Evolutionary conservation across 371 early-diverging fungal species (phyloP), one percentile per base, ranked within the genome.

Genomic region (Phascolomyces articulosus): DNA sequence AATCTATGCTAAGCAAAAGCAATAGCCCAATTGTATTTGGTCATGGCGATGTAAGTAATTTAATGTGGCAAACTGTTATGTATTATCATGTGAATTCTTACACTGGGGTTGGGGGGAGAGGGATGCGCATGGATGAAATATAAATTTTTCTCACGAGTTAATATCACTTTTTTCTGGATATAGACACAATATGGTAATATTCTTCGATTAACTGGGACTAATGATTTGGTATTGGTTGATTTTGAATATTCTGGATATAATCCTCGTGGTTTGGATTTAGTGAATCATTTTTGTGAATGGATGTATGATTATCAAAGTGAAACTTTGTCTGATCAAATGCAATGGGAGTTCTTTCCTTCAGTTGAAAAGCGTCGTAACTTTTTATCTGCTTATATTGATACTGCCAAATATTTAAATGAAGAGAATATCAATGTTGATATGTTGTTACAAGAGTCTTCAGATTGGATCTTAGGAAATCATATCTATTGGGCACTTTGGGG

Each of bases 251-350:
- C 95, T n/a, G 93, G 95, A 0, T 93, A 92, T 72, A 95, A 92
- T 63, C 87, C 87, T 65, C 90, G 93, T 4, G 95, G 88, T 1
- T 93, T 82, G 55, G 96, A 96, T 40, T 85, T 96, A 57, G 93
- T 91, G 23, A 96, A 96, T 70, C 95, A 95, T 58, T 95, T 95
- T 64, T 91, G 92, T 73, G 96, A 96, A 67, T 96, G 93, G 93
- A 90, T 84, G 67, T 91, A 92, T 31, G 86, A 95, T 69, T 95
- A 95, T 69, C 91, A 91, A 65, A 73, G 85, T 8, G 73, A 78
- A 0, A 58, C 73, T 0, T 85, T 88, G 6, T 34, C 34, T 34
- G 34, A 0, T 9, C 1, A 34, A 11, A 34, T 34, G 34, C 34
- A 34, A 34, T 15, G 93, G 92, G 15, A 62, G 80, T 7, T 58